Percentiles rank a stretch among this genome's conserved stretches.
These are phyloP conservation scores for Penicillium paxilli DNA, from an alignment of 495 filamentous ascomycete species.

Conservation along the genomic window DNA sequence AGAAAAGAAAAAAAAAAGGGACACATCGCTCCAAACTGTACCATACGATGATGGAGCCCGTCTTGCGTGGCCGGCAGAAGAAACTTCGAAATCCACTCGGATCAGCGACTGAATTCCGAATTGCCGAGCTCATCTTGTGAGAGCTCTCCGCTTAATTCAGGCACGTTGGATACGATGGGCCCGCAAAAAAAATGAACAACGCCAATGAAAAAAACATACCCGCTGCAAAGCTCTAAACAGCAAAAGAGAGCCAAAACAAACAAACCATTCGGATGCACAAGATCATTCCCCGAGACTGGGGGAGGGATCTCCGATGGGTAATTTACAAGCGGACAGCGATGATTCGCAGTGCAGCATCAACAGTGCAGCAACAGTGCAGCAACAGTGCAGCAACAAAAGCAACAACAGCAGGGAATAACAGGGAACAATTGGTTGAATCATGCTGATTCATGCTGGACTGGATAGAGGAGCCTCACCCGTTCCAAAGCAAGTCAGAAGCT, in stretches of 20 bases:
- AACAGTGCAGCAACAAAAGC: no score
- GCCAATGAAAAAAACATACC: not conserved
- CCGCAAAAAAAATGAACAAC: not conserved
- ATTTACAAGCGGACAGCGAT: not conserved
- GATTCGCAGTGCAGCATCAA: not conserved
- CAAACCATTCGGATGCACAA: not conserved
- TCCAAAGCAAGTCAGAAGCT: not conserved
- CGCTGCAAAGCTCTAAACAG: no score
- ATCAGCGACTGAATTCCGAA: slow-evolving; percentile 12
- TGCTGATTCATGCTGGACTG: no score
- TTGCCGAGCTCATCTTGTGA: not conserved
- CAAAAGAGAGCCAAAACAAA: not conserved
- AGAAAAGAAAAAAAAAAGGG: no score
- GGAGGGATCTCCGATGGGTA: no score
- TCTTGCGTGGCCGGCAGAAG: slow-evolving; percentile 4
- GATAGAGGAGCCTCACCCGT: slow-evolving; percentile 26
- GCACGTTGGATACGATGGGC: not conserved
- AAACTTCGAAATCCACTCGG: not conserved
- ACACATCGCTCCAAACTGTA: no score
- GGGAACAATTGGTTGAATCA: not conserved
- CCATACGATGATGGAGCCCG: slow-evolving; percentile 1
- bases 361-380: no score
- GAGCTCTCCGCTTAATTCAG: not conserved
- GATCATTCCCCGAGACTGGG: not conserved
- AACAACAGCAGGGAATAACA: not conserved